Conservation (phyloP, 768 basidiomycete species). For the Boletus fagicola region DNA sequence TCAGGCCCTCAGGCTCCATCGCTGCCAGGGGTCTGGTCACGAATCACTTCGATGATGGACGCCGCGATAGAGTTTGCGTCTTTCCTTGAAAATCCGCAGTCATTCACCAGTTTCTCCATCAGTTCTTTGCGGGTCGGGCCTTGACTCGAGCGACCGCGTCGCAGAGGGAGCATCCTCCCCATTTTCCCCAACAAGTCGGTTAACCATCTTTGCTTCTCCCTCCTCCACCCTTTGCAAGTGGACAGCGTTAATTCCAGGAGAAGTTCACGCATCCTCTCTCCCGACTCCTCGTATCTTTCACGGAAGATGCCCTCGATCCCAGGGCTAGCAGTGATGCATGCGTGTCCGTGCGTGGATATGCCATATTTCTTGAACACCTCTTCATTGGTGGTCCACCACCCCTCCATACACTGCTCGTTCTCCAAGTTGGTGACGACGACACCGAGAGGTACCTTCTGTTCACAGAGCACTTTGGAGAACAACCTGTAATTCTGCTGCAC, state of each 20-base stretch:
- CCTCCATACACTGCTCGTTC: slow-evolving; percentile 33
- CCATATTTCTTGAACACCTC: slow-evolving; percentile 27
- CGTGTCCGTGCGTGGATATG: slow-evolving; percentile 35
- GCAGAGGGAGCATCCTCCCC: slow-evolving; percentile 16
- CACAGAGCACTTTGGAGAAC: slow-evolving; percentile 41
- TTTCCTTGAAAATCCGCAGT: slow-evolving; percentile 18
- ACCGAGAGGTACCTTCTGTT: slow-evolving; percentile 35
- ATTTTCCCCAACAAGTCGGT: slow-evolving; percentile 19
- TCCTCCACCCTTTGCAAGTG: slow-evolving; percentile 14
- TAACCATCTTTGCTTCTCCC: slow-evolving; percentile 20
- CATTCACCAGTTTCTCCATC: slow-evolving; percentile 8
- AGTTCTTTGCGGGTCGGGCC: slow-evolving; percentile 10
- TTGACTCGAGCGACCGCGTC: not conserved
- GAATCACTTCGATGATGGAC: slow-evolving; percentile 20
- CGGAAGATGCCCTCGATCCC: slow-evolving; percentile 24
- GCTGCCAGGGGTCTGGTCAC: not conserved
- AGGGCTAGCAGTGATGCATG: slow-evolving; percentile 39
- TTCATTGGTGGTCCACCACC: slow-evolving; percentile 41
- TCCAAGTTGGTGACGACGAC: slow-evolving; percentile 42
- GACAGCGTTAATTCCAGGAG: slow-evolving; percentile 9
- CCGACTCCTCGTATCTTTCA: slow-evolving; percentile 34
- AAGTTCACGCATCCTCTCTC: slow-evolving; percentile 19
- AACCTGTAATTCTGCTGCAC: slow-evolving; percentile 39
- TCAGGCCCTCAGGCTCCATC: too few relatives aligned
- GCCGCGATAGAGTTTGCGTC: slow-evolving; percentile 20